A percentile compares a stretch with the other conserved stretches of the same genome.
phyloP scores from a whole-genome alignment of 768 basidiomycete genomes.

The Phylloporus sp. region DNA sequence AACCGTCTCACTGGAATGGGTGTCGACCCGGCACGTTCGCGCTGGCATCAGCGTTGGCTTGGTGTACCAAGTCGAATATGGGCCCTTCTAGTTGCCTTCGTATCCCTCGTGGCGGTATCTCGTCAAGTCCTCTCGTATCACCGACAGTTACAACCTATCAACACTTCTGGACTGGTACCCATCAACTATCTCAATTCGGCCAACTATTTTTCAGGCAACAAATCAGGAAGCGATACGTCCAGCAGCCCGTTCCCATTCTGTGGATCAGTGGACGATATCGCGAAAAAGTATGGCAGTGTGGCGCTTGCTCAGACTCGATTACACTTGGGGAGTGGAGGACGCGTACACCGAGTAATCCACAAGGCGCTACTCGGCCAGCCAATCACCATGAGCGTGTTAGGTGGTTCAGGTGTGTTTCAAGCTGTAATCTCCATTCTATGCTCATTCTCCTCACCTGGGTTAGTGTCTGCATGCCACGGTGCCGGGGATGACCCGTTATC shows the following conservation, averaged over 20 bases:
- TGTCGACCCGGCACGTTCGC: constrained; percentile 44
- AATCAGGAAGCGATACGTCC: constrained; percentile 31
- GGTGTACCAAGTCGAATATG: constrained; percentile 70
- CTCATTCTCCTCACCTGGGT: neutral
- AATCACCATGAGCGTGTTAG: constrained; percentile 85
- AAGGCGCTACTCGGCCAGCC: constrained; percentile 82
- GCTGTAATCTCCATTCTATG: neutral
- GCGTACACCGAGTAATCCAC: constrained; percentile 78
- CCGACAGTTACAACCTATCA: constrained; percentile 20
- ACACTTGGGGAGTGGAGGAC: constrained; percentile 75
- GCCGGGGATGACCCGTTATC: constrained; percentile 89
- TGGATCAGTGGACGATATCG: constrained; percentile 78
- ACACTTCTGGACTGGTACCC: constrained; percentile 51
- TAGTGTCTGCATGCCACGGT: constrained; percentile 92
- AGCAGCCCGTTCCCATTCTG: constrained; percentile 86
- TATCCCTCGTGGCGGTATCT: constrained; percentile 53
- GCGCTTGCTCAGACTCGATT: constrained; percentile 70
- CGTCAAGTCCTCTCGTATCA: constrained; percentile 48
- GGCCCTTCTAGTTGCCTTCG: constrained; percentile 53
- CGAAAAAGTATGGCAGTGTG: constrained; percentile 71
- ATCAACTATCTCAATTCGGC: constrained; percentile 80
- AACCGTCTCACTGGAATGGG: constrained; percentile 43
- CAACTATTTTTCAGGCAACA: constrained; percentile 23
- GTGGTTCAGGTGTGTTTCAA: constrained; percentile 70
- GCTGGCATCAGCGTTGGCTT: constrained; percentile 52